Conservation (phyloP, 208 protist species). For the Balamuthia mandrillaris region DNA sequence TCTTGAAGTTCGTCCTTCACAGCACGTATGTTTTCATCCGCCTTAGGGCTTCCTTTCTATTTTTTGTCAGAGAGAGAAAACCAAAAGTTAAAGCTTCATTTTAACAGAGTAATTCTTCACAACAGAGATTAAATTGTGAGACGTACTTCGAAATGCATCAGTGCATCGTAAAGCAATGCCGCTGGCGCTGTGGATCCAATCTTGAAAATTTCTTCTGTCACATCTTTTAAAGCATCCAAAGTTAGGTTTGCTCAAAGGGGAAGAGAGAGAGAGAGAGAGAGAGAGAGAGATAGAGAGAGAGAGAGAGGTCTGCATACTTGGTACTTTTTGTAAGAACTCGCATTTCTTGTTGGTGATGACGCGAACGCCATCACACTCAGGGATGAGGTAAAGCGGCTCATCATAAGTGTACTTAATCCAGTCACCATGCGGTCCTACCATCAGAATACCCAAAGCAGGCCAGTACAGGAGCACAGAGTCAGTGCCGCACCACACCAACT, state of each 20-base stretch:
- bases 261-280: neutral
- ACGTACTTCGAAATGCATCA: conserved; percentile 39
- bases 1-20: conserved; percentile 64
- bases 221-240: neutral
- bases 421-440: conserved; percentile 58
- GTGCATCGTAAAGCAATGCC: conserved; percentile 61
- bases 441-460: conserved; percentile 28
- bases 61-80: neutral
- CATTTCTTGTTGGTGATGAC: conserved; percentile 49
- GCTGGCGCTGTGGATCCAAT: conserved; percentile 55
- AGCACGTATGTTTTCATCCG: conserved; percentile 54
- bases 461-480: conserved; percentile 54
- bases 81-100: neutral
- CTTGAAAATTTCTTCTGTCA: conserved; percentile 51
- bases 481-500: conserved; percentile 63
- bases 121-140: neutral
- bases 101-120: neutral
- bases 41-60: conserved; percentile 49
- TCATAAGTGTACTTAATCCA: conserved; percentile 62
- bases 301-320: neutral
- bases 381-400: conserved; percentile 41
- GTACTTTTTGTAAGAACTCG: conserved; percentile 59
- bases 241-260: neutral
- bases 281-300: conserved; percentile 6
- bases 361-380: conserved; percentile 67